Evolutionary conservation across 2,329 filamentous ascomycete species (phyloP).

Genomic region (Trichoderma polysporum): DNA sequence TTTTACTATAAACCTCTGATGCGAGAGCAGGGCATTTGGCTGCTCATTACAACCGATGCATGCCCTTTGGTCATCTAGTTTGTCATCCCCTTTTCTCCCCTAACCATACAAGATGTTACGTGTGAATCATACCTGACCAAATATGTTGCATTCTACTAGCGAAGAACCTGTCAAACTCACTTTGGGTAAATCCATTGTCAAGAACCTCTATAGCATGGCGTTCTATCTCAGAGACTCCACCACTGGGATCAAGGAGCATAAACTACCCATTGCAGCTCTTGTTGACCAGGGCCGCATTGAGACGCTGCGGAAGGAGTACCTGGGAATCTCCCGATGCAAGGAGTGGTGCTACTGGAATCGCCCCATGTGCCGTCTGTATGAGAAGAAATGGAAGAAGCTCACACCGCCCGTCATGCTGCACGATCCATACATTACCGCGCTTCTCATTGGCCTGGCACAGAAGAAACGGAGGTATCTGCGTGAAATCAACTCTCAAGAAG

Average conservation of each 20-base stretch:
- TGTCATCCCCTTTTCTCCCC: neutral
- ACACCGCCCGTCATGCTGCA: neutral
- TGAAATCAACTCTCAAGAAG: neutral
- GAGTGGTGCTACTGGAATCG: neutral
- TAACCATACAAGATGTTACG: neutral
- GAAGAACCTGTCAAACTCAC: neutral
- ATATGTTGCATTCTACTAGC: neutral
- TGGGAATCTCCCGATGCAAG: neutral
- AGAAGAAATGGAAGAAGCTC: neutral
- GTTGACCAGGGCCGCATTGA: slow-evolving; percentile 1
- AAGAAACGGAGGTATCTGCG: neutral
- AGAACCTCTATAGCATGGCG: neutral
- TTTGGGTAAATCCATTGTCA: neutral
- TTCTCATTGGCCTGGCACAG: slow-evolving; percentile 9
- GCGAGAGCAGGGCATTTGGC: neutral
- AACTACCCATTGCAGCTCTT: neutral
- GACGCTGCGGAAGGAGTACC: neutral
- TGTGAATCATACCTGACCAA: neutral
- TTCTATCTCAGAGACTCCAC: neutral
- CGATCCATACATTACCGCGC: slow-evolving; percentile 3
- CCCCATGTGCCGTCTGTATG: neutral
- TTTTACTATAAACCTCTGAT: neutral
- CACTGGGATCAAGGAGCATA: no score
- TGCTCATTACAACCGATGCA: neutral
- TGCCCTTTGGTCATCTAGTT: neutral